These are phyloP conservation scores for Brassica carinata DNA, from an alignment of 345 rosid species.

Conservation along the genomic window DNA sequence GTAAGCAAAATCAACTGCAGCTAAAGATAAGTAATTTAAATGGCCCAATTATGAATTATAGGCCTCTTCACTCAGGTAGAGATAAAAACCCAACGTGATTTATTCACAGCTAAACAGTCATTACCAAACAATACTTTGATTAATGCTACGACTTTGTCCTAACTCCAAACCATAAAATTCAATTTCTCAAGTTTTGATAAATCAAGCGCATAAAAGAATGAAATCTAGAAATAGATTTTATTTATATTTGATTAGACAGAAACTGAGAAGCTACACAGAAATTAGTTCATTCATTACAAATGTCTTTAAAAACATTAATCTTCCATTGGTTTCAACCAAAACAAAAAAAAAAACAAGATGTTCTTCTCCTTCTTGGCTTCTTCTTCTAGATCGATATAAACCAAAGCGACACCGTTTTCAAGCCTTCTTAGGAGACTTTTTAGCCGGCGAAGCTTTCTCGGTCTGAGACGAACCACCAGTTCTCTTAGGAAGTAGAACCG, in stretches of 20 bases:
- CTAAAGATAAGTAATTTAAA: background rate
- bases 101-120: background rate
- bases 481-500: constrained; percentile 67
- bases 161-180: background rate
- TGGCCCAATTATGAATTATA: background rate
- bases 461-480: constrained; percentile 36
- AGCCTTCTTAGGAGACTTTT: constrained; percentile 58
- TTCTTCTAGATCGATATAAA: background rate
- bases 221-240: background rate
- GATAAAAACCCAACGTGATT: background rate
- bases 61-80: background rate
- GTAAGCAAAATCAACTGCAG: background rate
- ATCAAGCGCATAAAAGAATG: background rate
- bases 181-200: background rate
- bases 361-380: background rate
- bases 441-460: constrained; percentile 29
- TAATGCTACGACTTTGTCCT: background rate
- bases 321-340: background rate
- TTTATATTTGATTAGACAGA: background rate
- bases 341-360: background rate
- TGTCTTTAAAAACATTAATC: background rate
- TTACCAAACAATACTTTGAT: background rate
- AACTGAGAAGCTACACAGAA: constrained; percentile 9
- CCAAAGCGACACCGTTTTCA: background rate
- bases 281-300: constrained; percentile 9